phyloP scores from a whole-genome alignment of 2,329 filamentous ascomycete genomes.

The Stachybotrys echinatus region DNA sequence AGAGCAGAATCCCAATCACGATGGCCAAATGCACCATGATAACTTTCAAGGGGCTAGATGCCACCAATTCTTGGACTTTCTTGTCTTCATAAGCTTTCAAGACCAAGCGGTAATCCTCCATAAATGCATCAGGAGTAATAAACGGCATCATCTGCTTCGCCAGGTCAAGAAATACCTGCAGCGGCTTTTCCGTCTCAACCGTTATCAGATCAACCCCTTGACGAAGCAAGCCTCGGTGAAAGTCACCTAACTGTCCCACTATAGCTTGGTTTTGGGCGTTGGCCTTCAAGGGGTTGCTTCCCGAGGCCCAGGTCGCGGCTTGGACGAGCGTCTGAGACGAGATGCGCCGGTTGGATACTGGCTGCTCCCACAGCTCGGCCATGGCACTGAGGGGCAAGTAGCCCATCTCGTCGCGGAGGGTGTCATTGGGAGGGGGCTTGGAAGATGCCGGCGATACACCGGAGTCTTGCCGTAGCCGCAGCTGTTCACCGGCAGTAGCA shows the following conservation, averaged over 20 bases:
- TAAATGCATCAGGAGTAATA: background rate
- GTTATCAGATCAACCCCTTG: slow-evolving; percentile 4
- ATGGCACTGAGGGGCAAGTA: slow-evolving; percentile 6
- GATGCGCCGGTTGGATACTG: slow-evolving; percentile 2
- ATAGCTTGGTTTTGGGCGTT: slow-evolving; percentile 4
- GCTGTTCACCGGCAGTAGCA: background rate
- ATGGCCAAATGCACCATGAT: slow-evolving; percentile 5
- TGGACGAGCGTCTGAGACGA: slow-evolving; percentile 7
- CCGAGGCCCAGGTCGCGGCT: slow-evolving; percentile 5
- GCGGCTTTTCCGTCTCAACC: slow-evolving; percentile 5
- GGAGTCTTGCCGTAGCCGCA: background rate
- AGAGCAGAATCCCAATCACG: slow-evolving; percentile 4
- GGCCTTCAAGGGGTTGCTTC: slow-evolving; percentile 4
- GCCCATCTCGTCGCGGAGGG: slow-evolving; percentile 6
- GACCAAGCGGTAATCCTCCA: background rate
- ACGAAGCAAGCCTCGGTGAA: slow-evolving; percentile 5
- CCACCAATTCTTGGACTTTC: background rate
- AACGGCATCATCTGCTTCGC: slow-evolving; percentile 1
- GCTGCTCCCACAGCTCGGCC: slow-evolving; percentile 5
- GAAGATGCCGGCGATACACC: background rate
- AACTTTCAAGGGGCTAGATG: slow-evolving; percentile 1
- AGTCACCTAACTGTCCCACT: slow-evolving; percentile 4
- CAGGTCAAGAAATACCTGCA: slow-evolving; percentile 1
- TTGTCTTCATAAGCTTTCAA: background rate
- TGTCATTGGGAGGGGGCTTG: slow-evolving; percentile 1